These are phyloP conservation scores for Melampsora americana DNA, from an alignment of 1,284 basidiomycete species.

Conservation along the genomic window DNA sequence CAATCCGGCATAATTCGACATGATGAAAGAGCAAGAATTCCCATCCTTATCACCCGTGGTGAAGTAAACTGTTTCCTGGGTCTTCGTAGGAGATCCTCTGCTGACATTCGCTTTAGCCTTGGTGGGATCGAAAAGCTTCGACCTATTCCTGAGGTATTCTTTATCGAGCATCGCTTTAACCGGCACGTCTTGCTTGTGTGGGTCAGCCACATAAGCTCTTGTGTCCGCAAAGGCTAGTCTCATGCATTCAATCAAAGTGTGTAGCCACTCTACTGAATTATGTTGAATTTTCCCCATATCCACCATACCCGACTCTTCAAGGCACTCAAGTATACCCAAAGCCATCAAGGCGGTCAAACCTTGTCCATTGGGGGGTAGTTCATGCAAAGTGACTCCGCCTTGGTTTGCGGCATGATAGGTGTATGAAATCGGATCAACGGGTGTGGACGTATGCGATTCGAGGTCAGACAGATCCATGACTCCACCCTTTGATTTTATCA, in stretches of 20 bases:
- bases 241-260: slow-evolving; percentile 74
- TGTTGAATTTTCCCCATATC: slow-evolving; percentile 75
- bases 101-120: slow-evolving; percentile 66
- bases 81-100: slow-evolving; percentile 72
- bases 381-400: slow-evolving; percentile 74
- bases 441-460: slow-evolving; percentile 64
- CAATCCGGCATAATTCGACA: slow-evolving; percentile 70
- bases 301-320: slow-evolving; percentile 71
- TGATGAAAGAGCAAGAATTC: slow-evolving; percentile 90
- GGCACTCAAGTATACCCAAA: slow-evolving; percentile 81
- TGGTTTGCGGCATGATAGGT: slow-evolving; percentile 64
- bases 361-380: slow-evolving; percentile 94
- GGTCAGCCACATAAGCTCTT: slow-evolving; percentile 83
- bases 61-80: slow-evolving; percentile 91
- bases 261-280: slow-evolving; percentile 82
- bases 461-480: slow-evolving; percentile 86
- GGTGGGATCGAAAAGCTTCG: slow-evolving; percentile 69
- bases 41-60: slow-evolving; percentile 68
- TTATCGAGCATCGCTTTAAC: slow-evolving; percentile 75
- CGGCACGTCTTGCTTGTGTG: slow-evolving; percentile 69
- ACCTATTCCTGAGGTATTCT: slow-evolving; percentile 77
- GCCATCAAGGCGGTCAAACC: slow-evolving; percentile 89
- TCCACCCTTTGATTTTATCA: slow-evolving; percentile 69
- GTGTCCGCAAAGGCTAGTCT: slow-evolving; percentile 77
- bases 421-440: slow-evolving; percentile 85